Percentiles rank a stretch among this genome's conserved stretches.
phyloP scores from a whole-genome alignment of 164 flowering plant genomes.

The Piper longum region DNA sequence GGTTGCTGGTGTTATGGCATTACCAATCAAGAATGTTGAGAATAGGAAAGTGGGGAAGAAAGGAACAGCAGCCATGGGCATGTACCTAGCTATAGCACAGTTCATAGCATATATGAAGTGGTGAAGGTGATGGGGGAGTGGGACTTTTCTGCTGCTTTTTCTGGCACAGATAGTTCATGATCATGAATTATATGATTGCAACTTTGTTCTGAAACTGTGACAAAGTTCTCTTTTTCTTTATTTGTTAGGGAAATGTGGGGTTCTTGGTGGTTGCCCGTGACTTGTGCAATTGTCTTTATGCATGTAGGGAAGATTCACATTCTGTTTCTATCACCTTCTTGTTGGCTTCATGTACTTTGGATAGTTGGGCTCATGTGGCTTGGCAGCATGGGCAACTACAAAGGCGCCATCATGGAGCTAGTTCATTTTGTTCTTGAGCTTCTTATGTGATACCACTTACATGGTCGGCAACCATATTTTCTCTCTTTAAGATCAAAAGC shows the following conservation, averaged over 20 bases:
- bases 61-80: not conserved
- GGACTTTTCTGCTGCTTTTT: constrained; percentile 4
- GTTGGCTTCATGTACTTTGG: not conserved
- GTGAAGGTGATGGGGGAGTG: not conserved
- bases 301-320: not conserved
- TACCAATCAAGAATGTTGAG: not conserved
- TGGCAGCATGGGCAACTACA: not conserved
- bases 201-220: not conserved
- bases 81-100: not conserved
- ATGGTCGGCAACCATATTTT: not conserved
- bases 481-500: too few species aligned
- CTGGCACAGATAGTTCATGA: not conserved
- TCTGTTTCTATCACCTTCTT: not conserved
- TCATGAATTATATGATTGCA: constrained; percentile 1
- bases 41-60: not conserved
- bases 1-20: not conserved
- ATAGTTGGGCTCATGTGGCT: not conserved
- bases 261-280: not conserved
- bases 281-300: not conserved
- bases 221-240: not conserved
- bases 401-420: too few species aligned
- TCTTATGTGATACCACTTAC: not conserved
- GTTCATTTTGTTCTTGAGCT: not conserved
- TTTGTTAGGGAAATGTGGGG: not conserved
- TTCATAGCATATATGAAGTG: not conserved